Percentiles rank a stretch among this genome's conserved stretches.
Evolutionary conservation across 208 protist genomes (phyloP).

Genomic region (Kentomonas sorsogonicus): DNA sequence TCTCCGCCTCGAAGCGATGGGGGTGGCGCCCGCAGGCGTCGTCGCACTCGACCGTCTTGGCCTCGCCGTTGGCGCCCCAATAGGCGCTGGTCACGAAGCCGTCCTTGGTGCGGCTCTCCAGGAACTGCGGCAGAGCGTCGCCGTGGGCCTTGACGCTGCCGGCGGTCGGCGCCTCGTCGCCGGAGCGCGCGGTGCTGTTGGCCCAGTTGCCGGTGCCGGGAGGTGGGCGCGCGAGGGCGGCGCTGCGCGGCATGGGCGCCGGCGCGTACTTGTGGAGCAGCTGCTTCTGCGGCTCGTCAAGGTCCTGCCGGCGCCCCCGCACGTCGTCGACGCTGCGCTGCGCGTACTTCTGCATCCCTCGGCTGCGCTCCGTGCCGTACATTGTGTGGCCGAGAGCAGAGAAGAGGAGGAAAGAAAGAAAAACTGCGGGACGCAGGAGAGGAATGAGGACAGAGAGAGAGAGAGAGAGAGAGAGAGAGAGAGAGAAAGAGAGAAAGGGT

Average conservation of each 20-base stretch:
- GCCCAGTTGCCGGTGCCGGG: no score
- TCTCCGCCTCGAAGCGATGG: slow-evolving; percentile 72
- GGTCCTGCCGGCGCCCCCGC: no score
- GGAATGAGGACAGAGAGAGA: not conserved
- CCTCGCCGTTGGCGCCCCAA: slow-evolving; percentile 71
- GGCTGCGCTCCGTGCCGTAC: no score
- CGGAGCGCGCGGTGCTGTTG: slow-evolving; percentile 9
- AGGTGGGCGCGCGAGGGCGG: no score
- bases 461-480: not conserved
- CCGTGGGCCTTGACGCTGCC: slow-evolving; percentile 22
- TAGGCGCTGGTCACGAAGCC: slow-evolving; percentile 81
- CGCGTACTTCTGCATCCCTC: no score
- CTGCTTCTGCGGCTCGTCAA: no score
- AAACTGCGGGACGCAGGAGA: no score
- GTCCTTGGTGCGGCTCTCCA: slow-evolving; percentile 35
- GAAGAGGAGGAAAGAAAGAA: no score
- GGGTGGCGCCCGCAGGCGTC: slow-evolving; percentile 49
- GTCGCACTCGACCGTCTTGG: slow-evolving; percentile 69
- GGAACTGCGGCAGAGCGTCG: slow-evolving; percentile 47
- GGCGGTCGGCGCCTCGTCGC: slow-evolving; percentile 18
- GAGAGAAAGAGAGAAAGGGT: not conserved
- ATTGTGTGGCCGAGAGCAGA: no score
- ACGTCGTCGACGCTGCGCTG: no score
- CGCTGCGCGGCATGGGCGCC: no score
- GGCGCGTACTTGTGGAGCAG: no score